phyloP scores from a whole-genome alignment of 1,284 basidiomycete genomes.

The Singerocomus inundabilis region DNA sequence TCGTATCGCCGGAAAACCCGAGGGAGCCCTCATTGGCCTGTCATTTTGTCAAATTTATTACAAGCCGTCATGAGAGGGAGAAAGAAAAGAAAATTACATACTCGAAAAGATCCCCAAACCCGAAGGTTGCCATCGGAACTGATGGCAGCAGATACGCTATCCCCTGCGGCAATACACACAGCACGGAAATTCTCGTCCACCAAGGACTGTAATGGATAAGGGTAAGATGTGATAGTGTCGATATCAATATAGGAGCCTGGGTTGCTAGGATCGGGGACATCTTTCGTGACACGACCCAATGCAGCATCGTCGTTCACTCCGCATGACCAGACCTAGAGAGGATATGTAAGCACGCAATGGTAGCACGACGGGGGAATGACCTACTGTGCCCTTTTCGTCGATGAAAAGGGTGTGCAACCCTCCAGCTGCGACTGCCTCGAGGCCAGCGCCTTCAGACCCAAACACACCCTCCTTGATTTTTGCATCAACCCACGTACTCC shows the following conservation, averaged over 20 bases:
- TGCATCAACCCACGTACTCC: constrained; percentile 63
- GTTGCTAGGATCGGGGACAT: constrained; percentile 67
- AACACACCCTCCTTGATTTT: constrained; percentile 64
- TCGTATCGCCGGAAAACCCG: constrained; percentile 72
- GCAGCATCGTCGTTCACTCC: constrained; percentile 93
- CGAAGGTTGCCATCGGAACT: constrained; percentile 76
- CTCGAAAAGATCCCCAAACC: constrained; percentile 92
- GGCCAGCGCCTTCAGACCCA: constrained; percentile 67
- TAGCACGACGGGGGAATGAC: constrained; percentile 32
- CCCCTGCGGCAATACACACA: constrained; percentile 79
- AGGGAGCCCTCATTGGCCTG: constrained; percentile 80
- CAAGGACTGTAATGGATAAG: constrained; percentile 71
- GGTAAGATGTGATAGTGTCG: constrained; percentile 79
- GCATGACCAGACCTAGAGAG: constrained; percentile 74
- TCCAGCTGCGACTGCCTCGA: constrained; percentile 75
- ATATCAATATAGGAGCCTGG: constrained; percentile 59
- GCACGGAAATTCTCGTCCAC: constrained; percentile 79
- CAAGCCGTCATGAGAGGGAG: constrained; percentile 6
- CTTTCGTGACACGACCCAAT: constrained; percentile 78
- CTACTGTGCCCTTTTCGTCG: constrained; percentile 80
- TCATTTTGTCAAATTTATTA: constrained; percentile 11
- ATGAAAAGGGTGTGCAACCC: constrained; percentile 85
- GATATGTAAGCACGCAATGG: constrained; percentile 5
- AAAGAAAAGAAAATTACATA: constrained; percentile 42
- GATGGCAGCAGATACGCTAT: constrained; percentile 82